Percentiles rank a stretch among this genome's conserved stretches.
Evolutionary conservation across 768 basidiomycete genomes (phyloP).

Genomic region (Mycena kentingensis): DNA sequence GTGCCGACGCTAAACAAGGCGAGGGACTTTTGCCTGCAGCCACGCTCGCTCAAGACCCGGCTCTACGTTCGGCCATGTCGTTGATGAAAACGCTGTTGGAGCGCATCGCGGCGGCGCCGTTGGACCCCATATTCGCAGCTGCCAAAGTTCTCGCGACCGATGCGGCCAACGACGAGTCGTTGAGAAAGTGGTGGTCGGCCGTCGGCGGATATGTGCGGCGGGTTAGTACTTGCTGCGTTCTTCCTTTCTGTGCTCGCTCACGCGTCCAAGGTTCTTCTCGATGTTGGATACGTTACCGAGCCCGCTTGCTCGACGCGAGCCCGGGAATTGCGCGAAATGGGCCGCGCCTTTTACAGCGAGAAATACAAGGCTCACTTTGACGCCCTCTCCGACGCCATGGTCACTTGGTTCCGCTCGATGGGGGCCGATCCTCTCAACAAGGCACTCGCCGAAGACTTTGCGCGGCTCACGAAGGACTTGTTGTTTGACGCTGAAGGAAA

Average conservation of each 20-base stretch:
- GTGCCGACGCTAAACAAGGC: constrained; percentile 32
- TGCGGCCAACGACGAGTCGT: constrained; percentile 69
- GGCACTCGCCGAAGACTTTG: constrained; percentile 82
- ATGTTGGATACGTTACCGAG: constrained; percentile 85
- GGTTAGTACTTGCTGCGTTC: constrained; percentile 31
- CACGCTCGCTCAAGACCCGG: constrained; percentile 54
- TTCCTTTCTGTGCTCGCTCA: background rate
- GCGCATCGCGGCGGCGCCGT: constrained; percentile 79
- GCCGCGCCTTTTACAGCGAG: constrained; percentile 74
- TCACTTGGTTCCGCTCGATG: constrained; percentile 83
- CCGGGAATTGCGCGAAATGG: constrained; percentile 62
- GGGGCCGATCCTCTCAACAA: constrained; percentile 82
- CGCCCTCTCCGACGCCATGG: constrained; percentile 66
- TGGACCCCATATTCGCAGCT: constrained; percentile 70
- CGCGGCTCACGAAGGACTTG: constrained; percentile 78
- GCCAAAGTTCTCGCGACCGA: constrained; percentile 74
- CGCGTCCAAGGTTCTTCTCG: constrained; percentile 59
- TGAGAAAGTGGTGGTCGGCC: constrained; percentile 70
- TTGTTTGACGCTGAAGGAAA: constrained; percentile 80
- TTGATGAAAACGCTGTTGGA: constrained; percentile 72
- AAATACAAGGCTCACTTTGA: constrained; percentile 77
- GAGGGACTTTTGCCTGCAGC: constrained; percentile 44
- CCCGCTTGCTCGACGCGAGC: constrained; percentile 71
- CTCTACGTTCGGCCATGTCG: constrained; percentile 45
- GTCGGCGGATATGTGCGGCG: constrained; percentile 68